phyloP scores from a whole-genome alignment of 2,329 filamentous ascomycete genomes.

The Torrubiella hemipterigena region DNA sequence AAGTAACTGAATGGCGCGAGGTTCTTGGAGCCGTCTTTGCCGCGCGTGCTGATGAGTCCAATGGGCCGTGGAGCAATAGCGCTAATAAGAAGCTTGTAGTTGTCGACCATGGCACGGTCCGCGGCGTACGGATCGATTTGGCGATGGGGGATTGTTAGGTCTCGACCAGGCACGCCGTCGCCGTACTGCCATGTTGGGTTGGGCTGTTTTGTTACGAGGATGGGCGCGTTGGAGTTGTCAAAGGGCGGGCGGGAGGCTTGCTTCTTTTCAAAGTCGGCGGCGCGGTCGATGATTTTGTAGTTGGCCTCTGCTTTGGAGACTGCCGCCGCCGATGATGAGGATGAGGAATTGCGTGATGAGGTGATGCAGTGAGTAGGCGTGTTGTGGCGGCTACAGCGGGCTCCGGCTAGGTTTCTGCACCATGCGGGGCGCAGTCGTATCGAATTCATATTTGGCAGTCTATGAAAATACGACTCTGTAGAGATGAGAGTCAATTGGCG shows the following conservation, averaged over 20 bases:
- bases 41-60: conserved; percentile 41
- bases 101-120: conserved; percentile 54
- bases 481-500: too few species aligned
- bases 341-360: too few species aligned
- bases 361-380: too few species aligned
- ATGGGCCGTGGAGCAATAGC: conserved; percentile 72
- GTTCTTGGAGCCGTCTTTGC: conserved; percentile 52
- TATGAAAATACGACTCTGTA: too few species aligned
- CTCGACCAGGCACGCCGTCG: conserved; percentile 15
- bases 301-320: conserved; percentile 8
- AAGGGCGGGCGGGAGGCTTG: conserved; percentile 13
- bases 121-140: conserved; percentile 68
- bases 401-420: too few species aligned
- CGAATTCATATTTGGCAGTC: too few species aligned
- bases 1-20: conserved; percentile 76
- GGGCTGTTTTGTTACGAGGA: conserved; percentile 16
- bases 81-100: conserved; percentile 80
- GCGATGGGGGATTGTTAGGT: conserved; percentile 38
- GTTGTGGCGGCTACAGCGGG: too few species aligned
- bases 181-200: conserved; percentile 39
- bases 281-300: conserved; percentile 12
- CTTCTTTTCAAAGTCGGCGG: conserved; percentile 12
- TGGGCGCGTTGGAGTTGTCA: conserved; percentile 10
- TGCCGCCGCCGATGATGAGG: too few species aligned
- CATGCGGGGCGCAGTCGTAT: too few species aligned